Evolutionary conservation across 768 basidiomycete genomes (phyloP).

Genomic region (Daedalea quercina): DNA sequence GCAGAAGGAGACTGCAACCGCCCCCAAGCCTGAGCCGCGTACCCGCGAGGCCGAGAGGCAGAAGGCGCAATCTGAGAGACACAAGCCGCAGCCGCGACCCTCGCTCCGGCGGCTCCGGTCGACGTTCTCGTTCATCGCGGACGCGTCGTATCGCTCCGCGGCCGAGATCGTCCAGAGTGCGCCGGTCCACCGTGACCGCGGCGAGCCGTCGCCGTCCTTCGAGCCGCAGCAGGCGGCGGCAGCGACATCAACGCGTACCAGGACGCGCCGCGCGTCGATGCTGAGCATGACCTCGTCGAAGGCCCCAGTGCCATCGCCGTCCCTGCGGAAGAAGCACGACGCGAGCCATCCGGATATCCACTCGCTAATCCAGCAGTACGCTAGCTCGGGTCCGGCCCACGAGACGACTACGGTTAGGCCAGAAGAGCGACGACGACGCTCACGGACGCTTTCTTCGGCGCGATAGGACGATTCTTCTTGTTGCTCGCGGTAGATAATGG

Average conservation of each 20-base stretch:
- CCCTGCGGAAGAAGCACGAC: slow-evolving; percentile 34
- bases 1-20: background rate
- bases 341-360: slow-evolving; percentile 52
- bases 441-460: background rate
- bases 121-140: slow-evolving; percentile 15
- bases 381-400: slow-evolving; percentile 50
- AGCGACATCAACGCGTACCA: background rate
- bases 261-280: slow-evolving; percentile 12
- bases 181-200: background rate
- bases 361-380: slow-evolving; percentile 55
- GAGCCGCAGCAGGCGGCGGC: slow-evolving; percentile 2
- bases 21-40: slow-evolving; percentile 2
- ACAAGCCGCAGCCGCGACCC: slow-evolving; percentile 4
- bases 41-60: background rate
- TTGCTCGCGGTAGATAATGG: background rate
- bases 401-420: slow-evolving; percentile 43
- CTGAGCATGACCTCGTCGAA: slow-evolving; percentile 30
- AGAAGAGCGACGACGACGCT: slow-evolving; percentile 4
- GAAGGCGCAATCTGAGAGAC: background rate
- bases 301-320: slow-evolving; percentile 38
- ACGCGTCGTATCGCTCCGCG: slow-evolving; percentile 12
- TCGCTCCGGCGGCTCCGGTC: slow-evolving; percentile 12
- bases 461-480: background rate
- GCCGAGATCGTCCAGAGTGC: slow-evolving; percentile 4
- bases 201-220: slow-evolving; percentile 3